Evolutionary conservation across 495 filamentous ascomycete genomes (phyloP).

Genomic region (Thermochaetoides thermophila): DNA sequence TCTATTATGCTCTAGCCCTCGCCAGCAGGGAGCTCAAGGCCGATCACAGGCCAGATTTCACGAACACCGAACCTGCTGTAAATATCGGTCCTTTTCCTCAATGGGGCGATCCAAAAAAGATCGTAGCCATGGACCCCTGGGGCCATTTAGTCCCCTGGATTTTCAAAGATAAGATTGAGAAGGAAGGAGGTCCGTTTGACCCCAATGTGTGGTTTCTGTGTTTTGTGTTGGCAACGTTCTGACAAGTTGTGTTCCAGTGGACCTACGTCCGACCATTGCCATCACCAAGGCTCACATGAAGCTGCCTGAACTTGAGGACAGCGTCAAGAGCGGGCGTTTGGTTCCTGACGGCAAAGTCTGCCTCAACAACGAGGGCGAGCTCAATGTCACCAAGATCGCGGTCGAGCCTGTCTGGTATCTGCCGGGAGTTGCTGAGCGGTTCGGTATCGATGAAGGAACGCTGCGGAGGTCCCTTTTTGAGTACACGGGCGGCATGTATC

Average conservation of each 20-base stretch:
- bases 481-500: slow-evolving; percentile 85
- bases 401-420: slow-evolving; percentile 96
- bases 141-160: slow-evolving; percentile 82
- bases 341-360: slow-evolving; percentile 85
- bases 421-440: slow-evolving; percentile 85
- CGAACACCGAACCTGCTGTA: slow-evolving; percentile 83
- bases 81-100: slow-evolving; percentile 76
- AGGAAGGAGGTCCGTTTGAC: slow-evolving; percentile 36
- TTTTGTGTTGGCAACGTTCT: neutral
- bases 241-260: slow-evolving; percentile 44
- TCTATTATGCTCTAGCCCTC: slow-evolving; percentile 89
- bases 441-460: slow-evolving; percentile 84
- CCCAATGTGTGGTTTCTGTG: neutral
- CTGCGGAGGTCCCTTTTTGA: slow-evolving; percentile 83
- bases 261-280: slow-evolving; percentile 87
- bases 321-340: slow-evolving; percentile 63
- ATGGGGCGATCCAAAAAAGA: slow-evolving; percentile 86
- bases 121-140: slow-evolving; percentile 92
- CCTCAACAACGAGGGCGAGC: slow-evolving; percentile 65
- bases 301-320: slow-evolving; percentile 81
- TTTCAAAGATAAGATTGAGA: slow-evolving; percentile 51
- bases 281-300: slow-evolving; percentile 96
- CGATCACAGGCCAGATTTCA: slow-evolving; percentile 80
- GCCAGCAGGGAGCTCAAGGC: slow-evolving; percentile 75
- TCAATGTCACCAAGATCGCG: slow-evolving; percentile 92